phyloP scores from a whole-genome alignment of 2,329 filamentous ascomycete genomes.

The Knufia fluminis region DNA sequence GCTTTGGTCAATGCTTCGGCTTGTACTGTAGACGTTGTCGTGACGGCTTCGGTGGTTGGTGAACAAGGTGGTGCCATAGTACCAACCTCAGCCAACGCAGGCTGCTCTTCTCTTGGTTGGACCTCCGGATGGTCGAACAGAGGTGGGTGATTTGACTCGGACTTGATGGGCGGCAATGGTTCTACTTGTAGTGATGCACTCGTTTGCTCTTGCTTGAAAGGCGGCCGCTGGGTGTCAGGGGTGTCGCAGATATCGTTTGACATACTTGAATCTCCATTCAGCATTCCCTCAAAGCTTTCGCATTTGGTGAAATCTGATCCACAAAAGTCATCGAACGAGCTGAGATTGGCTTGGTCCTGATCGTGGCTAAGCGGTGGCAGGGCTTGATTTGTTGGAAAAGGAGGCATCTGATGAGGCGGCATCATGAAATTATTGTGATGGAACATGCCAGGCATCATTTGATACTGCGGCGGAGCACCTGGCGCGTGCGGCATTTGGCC shows the following conservation, averaged over 20 bases:
- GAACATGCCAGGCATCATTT: not conserved
- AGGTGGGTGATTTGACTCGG: too few species aligned
- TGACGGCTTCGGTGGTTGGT: too few species aligned
- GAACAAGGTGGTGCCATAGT: too few species aligned
- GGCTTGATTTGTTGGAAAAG: not conserved
- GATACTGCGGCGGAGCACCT: not conserved
- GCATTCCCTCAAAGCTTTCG: not conserved
- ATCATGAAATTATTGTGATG: not conserved
- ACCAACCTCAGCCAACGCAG: too few species aligned
- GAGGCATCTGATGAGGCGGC: not conserved
- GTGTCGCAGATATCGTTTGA: not conserved
- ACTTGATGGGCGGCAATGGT: too few species aligned
- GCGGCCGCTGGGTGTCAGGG: not conserved
- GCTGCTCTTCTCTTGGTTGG: too few species aligned
- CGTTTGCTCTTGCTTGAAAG: not conserved
- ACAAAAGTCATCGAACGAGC: not conserved
- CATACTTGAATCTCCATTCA: not conserved
- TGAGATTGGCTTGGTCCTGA: not conserved
- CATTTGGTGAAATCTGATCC: not conserved
- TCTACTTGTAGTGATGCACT: not conserved
- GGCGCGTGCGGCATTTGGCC: not conserved
- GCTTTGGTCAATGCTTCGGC: too few species aligned
- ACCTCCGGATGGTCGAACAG: too few species aligned
- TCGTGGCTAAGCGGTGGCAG: not conserved
- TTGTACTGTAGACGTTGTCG: too few species aligned